Evolutionary conservation across 257 asterid genomes (phyloP).

Genomic region (Leptodermis oblonga): DNA sequence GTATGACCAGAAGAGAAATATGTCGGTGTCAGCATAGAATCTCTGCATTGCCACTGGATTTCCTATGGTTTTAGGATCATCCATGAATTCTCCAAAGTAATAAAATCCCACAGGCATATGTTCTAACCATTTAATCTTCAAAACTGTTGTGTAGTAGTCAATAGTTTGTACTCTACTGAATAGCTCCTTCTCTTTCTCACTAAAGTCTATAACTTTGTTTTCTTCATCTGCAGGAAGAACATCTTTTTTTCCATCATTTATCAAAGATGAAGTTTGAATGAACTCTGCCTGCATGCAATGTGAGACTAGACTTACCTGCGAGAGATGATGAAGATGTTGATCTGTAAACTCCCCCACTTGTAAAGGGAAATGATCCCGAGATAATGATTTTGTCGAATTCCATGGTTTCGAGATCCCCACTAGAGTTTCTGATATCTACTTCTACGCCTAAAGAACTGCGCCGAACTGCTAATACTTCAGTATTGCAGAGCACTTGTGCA

Average conservation of each 20-base stretch:
- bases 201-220: conserved; percentile 43
- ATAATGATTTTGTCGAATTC: conserved; percentile 63
- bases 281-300: not conserved
- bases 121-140: conserved; percentile 73
- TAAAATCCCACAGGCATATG: conserved; percentile 71
- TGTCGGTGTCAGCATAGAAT: conserved; percentile 50
- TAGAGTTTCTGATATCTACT: conserved; percentile 32
- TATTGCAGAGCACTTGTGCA: conserved; percentile 53
- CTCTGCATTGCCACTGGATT: conserved; percentile 84
- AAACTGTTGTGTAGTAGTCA: conserved; percentile 73
- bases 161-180: conserved; percentile 62
- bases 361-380: conserved; percentile 72
- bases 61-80: conserved; percentile 71
- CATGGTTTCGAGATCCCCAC: conserved; percentile 28
- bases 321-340: conserved; percentile 34
- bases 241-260: conserved; percentile 1
- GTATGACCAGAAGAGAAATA: conserved; percentile 82
- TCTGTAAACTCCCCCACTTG: conserved; percentile 47
- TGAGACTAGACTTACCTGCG: conserved; percentile 27
- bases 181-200: conserved; percentile 57
- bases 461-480: conserved; percentile 49
- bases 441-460: conserved; percentile 33
- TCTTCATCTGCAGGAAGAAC: conserved; percentile 31
- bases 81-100: conserved; percentile 75
- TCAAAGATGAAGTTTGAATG: not conserved